A percentile compares a stretch with the other conserved stretches of the same genome.
These are phyloP conservation scores for Sistotremastrum niveocremeum DNA, from an alignment of 768 basidiomycete genomes.

Conservation along the genomic window DNA sequence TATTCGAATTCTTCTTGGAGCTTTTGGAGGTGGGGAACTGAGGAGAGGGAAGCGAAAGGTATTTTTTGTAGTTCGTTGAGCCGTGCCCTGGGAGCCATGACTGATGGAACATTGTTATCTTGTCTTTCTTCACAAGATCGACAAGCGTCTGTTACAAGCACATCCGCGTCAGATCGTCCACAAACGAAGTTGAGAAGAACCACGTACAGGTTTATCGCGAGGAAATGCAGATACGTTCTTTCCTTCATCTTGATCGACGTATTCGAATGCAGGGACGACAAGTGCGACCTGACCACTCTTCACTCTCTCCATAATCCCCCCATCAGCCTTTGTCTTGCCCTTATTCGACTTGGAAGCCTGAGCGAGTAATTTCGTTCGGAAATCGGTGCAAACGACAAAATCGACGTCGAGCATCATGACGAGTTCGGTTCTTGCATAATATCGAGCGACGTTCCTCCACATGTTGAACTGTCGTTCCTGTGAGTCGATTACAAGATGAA, in stretches of 20 bases:
- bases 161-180: conserved; percentile 3
- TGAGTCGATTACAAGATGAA: conserved; percentile 74
- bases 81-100: conserved; percentile 71
- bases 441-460: conserved; percentile 77
- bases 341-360: conserved; percentile 5
- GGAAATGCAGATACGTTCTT: conserved; percentile 48
- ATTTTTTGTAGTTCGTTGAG: conserved; percentile 63
- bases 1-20: no score
- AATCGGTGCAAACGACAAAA: conserved; percentile 75
- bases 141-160: no score
- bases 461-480: conserved; percentile 75
- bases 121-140: conserved; percentile 37
- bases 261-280: conserved; percentile 82
- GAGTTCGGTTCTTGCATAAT: conserved; percentile 72
- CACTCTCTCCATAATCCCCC: conserved; percentile 32
- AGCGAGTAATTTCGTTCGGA: conserved; percentile 41
- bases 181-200: neutral
- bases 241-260: conserved; percentile 50
- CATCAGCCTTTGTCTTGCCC: conserved; percentile 2
- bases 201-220: conserved; percentile 46
- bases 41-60: conserved; percentile 45
- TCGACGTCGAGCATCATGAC: conserved; percentile 91
- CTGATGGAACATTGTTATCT: conserved; percentile 65
- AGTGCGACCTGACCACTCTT: conserved; percentile 52
- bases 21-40: conserved; percentile 12